Percentiles rank a stretch among this genome's conserved stretches.
Conservation (phyloP, 129 eudicot species). For the Ambrosia trifida region DNA sequence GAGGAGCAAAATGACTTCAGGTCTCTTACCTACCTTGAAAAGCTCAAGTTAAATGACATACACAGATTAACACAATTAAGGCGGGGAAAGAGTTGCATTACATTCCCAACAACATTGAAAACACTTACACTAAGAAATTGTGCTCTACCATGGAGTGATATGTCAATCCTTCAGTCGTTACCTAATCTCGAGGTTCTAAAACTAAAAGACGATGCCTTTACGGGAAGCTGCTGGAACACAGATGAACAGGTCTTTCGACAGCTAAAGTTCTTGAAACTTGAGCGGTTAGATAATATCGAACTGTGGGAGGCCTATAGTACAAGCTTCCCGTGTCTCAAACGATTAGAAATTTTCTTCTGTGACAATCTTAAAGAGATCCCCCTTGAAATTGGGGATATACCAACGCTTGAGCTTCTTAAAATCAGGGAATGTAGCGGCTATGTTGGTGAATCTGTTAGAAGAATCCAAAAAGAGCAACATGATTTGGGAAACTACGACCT, state of each 20-base stretch:
- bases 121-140: constrained; percentile 24
- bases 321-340: constrained; percentile 32
- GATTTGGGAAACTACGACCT: too few species aligned
- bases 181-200: constrained; percentile 51
- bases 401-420: not conserved
- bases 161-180: constrained; percentile 34
- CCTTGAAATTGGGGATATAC: constrained; percentile 24
- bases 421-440: too few species aligned
- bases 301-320: constrained; percentile 21
- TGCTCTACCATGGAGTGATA: constrained; percentile 30
- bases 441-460: too few species aligned
- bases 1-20: constrained; percentile 31
- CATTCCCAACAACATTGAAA: constrained; percentile 36
- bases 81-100: too few species aligned
- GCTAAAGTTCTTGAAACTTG: constrained; percentile 30
- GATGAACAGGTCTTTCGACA: constrained; percentile 32
- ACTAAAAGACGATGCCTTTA: constrained; percentile 27
- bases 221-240: constrained; percentile 38
- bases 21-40: not conserved
- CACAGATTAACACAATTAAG: too few species aligned
- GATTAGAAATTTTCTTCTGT: too few species aligned
- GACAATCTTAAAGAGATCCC: constrained; percentile 34
- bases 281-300: not conserved
- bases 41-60: too few species aligned
- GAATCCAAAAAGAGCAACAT: not conserved